Evolutionary conservation across 257 asterid species (phyloP), one percentile per base, ranked within the genome.

Genomic region (Nicotiana undulata): DNA sequence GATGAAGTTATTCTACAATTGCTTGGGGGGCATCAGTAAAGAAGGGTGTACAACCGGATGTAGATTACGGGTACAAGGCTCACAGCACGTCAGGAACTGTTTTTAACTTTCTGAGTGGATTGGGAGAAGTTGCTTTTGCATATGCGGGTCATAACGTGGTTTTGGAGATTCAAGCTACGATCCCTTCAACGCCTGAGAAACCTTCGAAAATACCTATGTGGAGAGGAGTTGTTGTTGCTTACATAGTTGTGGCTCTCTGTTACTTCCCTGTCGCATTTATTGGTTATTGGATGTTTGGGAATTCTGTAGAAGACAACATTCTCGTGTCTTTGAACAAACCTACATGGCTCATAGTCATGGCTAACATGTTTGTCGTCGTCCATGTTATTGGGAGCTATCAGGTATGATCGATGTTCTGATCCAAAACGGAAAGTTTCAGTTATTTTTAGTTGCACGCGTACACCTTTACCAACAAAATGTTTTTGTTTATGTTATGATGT

Each of bases 381-480:
- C 98, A 95, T 63, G 99, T 95, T 65, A 95, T 95, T 24, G 99
- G 99, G 56, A 95, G 99, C 87, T 95, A 95, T 85, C 99, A 95
- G 97, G 98, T 92, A 49, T 40, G 9, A 6, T 34, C 26, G 3
- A 52, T 29, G 13, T 76, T 72, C 78, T 72, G 22, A 53, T 17
- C 32, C 56, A 56, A 31, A 15, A 31, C 4, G 22, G 34, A 44
- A 44, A 11, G 6, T 13, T 70, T 6, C 22, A 44, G 3, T 44
- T 44, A 12, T 28, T 5, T 67, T 18, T 18, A 34, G 2, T n/a
- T 34, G n/a, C 32, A 3, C 15, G n/a, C 20, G 2, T 63, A 4
- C 9, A 9, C 8, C 2, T 55, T 51, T 75, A 8, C 53, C 67
- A 10, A 56, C 12, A 1, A 11, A 20, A 76, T 20, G 12, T 49